Base-by-base conservation (phyloP, 306 rosid species). In the Quercus wislizeni region DNA sequence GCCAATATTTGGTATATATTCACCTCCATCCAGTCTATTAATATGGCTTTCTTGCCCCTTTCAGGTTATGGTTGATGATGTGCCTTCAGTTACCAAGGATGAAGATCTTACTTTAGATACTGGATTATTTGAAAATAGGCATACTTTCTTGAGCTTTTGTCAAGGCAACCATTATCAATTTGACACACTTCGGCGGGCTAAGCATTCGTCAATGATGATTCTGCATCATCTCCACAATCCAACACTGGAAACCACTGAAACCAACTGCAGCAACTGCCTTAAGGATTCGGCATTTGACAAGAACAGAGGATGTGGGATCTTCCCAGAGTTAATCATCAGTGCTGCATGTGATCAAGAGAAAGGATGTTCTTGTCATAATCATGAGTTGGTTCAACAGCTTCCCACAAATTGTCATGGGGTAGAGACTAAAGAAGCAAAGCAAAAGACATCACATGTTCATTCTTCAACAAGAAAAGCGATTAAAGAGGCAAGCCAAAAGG, bases 181-280 rank as follows among this genome's bases (percentile, higher is more conserved):
- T 80, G 93, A 89, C 78, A 82, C 92, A 14, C 90, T 84, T 58
- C 89, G 90, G 27, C 87, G 83, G 71, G 96, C 94, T 21, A 91
- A 89, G 90, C 83, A 88, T 84, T 88, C 97, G 43, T 77, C 94
- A 49, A 85, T 85, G 83, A 91, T 85, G 88, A 84, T 88, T 73
- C 79, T 91, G 30, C 46, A 86, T 71, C 78, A 87, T 80, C 86
- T 90, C 13, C 82, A 4, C 25, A 76, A 20, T 65, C 80, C 78
- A 52, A 28, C 78, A 58, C 11, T 38, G 69, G 4, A 61, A 33
- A 30, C 30, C 71, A 59, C 19, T 49, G 83, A 54, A 75, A 31
- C 35, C 76, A 78, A 4, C 64, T 86, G 93, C 54, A 69, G 83
- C 78, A 58, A 88, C 62, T 90, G 91, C 80, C 57, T 21, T n/a